Percentiles rank a stretch among this genome's conserved stretches.
Conservation (phyloP, 2,329 filamentous ascomycete species). For the Metarhizium album region DNA sequence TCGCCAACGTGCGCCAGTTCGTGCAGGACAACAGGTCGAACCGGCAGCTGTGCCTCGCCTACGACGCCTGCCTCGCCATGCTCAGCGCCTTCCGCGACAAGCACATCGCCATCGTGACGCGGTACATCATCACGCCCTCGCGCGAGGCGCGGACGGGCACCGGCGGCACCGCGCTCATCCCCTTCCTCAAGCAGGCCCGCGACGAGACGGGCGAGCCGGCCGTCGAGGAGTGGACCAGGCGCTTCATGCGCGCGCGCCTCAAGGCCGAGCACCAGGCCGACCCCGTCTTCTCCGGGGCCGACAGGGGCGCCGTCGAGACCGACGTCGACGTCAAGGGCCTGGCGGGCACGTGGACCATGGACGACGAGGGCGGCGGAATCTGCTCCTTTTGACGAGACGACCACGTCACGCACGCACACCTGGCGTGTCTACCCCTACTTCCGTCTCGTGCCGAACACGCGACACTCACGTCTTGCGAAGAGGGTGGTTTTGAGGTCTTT, state of each 20-base stretch:
- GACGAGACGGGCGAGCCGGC: constrained; percentile 94
- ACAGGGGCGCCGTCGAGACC: constrained; percentile 27
- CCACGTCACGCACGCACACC: too few species aligned
- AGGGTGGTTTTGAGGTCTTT: background rate
- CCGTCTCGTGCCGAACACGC: too few species aligned
- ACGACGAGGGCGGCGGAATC: constrained; percentile 62
- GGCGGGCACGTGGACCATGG: constrained; percentile 80
- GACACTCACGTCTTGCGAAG: background rate
- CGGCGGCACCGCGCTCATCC: constrained; percentile 85
- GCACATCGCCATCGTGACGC: constrained; percentile 90
- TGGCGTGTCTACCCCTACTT: too few species aligned
- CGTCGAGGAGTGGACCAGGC: constrained; percentile 52
- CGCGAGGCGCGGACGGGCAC: constrained; percentile 77
- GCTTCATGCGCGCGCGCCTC: constrained; percentile 45
- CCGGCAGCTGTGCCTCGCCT: constrained; percentile 62
- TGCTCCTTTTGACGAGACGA: constrained; percentile 43
- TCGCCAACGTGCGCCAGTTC: constrained; percentile 81
- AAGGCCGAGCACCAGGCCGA: constrained; percentile 39
- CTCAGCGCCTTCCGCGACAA: constrained; percentile 68
- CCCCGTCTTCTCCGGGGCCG: constrained; percentile 46
- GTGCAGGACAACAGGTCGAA: constrained; percentile 55
- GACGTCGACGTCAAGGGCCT: constrained; percentile 52
- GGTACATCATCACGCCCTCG: constrained; percentile 88
- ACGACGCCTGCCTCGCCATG: constrained; percentile 77
- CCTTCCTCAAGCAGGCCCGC: constrained; percentile 90